Percentiles rank a stretch among this genome's conserved stretches.
These are phyloP conservation scores for Cymodocea nodosa DNA, from an alignment of 116 monocot genomes.

Conservation along the genomic window DNA sequence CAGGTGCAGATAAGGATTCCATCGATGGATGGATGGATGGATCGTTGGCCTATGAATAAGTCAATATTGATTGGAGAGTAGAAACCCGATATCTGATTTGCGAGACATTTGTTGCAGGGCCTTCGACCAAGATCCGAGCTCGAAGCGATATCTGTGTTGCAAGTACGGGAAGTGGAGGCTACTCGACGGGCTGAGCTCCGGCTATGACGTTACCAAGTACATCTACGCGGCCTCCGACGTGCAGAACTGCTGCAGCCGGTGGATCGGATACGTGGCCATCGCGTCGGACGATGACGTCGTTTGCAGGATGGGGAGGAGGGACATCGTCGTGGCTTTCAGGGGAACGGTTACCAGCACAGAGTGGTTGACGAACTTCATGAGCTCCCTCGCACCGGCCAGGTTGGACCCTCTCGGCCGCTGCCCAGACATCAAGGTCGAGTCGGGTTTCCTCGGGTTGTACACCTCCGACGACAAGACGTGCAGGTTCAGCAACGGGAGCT, in stretches of 20 bases:
- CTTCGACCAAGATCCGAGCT: constrained; percentile 57
- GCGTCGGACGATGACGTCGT: constrained; percentile 23
- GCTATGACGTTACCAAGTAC: constrained; percentile 63
- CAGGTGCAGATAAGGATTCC: constrained; percentile 6
- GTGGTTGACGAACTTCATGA: constrained; percentile 79
- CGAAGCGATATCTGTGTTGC: constrained; percentile 63
- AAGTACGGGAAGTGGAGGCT: constrained; percentile 41
- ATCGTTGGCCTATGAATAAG: too few relatives aligned
- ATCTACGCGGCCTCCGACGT: constrained; percentile 55
- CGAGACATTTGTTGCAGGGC: constrained; percentile 10
- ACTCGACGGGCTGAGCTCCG: constrained; percentile 36
- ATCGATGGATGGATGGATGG: background rate
- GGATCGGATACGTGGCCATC: constrained; percentile 82
- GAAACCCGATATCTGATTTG: too few relatives aligned
- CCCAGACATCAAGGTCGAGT: constrained; percentile 57
- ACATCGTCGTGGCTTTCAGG: constrained; percentile 58
- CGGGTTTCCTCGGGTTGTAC: constrained; percentile 69
- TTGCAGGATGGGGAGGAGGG: constrained; percentile 41
- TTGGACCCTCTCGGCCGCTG: constrained; percentile 49
- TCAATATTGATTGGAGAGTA: background rate
- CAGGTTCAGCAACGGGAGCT: constrained; percentile 30
- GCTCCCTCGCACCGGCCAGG: constrained; percentile 49
- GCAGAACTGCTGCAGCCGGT: constrained; percentile 28
- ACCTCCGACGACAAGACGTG: constrained; percentile 37
- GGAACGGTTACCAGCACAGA: constrained; percentile 65